phyloP scores from a whole-genome alignment of 257 asterid genomes.

The Euphrasia confusa region DNA sequence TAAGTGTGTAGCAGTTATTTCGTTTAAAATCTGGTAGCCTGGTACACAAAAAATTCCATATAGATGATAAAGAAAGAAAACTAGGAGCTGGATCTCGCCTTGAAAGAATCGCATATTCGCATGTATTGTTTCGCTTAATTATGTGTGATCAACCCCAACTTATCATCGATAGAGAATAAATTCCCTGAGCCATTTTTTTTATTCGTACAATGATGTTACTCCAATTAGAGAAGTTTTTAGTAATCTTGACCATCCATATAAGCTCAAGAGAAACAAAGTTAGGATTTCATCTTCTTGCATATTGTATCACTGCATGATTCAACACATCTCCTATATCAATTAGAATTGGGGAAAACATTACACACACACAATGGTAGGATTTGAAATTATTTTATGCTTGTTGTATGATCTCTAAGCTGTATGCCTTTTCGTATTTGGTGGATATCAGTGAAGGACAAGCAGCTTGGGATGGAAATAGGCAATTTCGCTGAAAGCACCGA shows the following conservation, averaged over 20 bases:
- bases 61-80: no score
- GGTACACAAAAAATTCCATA: no score
- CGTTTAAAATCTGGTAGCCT: no score
- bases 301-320: background rate
- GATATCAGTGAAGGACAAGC: conserved; percentile 4
- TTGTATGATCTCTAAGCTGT: conserved; percentile 7
- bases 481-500: conserved; percentile 27
- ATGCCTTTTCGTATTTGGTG: background rate
- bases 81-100: no score
- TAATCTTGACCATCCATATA: background rate
- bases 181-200: no score
- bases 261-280: background rate
- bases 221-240: no score
- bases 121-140: no score
- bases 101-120: no score
- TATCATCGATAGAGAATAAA: no score
- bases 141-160: no score
- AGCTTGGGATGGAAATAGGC: background rate
- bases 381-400: background rate
- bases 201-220: no score
- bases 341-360: background rate
- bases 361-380: background rate
- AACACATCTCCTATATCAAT: background rate
- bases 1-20: no score
- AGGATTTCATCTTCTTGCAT: background rate